phyloP scores from a whole-genome alignment of 805 yeast species.

The Myxozyma neglecta region DNA sequence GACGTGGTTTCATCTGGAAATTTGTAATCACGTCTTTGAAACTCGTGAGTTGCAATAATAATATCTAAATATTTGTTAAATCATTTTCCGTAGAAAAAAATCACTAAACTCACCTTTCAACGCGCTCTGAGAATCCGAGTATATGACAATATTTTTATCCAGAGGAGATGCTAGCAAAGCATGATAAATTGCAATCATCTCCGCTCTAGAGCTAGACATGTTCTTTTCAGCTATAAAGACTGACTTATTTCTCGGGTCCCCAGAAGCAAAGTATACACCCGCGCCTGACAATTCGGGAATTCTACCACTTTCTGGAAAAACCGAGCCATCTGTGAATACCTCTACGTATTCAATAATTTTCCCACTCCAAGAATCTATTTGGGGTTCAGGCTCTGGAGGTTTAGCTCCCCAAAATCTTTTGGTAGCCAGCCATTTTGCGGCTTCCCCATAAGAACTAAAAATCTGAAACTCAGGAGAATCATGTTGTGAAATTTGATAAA shows the following conservation, averaged over 20 bases:
- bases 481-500: background rate
- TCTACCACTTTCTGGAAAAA: background rate
- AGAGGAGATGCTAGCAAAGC: background rate
- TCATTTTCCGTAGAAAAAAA: background rate
- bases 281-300: background rate
- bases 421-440: background rate
- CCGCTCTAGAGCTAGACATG: background rate
- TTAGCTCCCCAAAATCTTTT: background rate
- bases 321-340: background rate
- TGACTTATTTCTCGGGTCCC: background rate
- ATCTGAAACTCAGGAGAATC: background rate
- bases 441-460: background rate
- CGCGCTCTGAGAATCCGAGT: background rate
- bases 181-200: background rate
- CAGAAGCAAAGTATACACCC: background rate
- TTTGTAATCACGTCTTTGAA: background rate
- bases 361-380: background rate
- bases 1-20: background rate
- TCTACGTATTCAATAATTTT: background rate
- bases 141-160: background rate
- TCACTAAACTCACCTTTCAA: background rate
- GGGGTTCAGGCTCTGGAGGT: background rate
- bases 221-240: background rate
- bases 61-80: background rate
- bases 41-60: background rate